Percentiles rank a stretch among this genome's conserved stretches.
Evolutionary conservation across 352 stramenopile genomes (phyloP).

Genomic region (Pythium scleroteichum): DNA sequence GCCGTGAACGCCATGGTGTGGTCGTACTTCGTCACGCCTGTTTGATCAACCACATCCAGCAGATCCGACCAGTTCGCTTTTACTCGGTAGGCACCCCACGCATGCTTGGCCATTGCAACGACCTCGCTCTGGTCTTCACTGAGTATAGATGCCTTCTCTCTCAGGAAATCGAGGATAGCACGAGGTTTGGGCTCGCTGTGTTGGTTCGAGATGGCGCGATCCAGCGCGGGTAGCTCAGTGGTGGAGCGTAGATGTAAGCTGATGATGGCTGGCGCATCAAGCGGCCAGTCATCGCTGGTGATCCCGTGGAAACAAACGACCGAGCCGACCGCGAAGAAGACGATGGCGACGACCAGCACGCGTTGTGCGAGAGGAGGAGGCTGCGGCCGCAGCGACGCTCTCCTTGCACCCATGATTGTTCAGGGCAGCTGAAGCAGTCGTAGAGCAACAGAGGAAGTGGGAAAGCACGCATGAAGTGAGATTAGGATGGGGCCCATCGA

Average conservation of each 20-base stretch:
- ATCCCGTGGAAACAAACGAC: conserved; percentile 16
- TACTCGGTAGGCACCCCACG: conserved; percentile 51
- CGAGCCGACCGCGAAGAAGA: conserved; percentile 16
- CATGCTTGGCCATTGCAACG: conserved; percentile 54
- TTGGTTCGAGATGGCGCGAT: conserved; percentile 11
- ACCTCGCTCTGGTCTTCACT: conserved; percentile 47
- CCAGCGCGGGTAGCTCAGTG: not conserved
- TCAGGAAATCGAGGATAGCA: conserved; percentile 23
- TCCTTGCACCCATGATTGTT: conserved; percentile 9
- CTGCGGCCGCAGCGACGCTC: conserved; percentile 14
- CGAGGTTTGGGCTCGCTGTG: not conserved
- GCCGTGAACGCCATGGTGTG: conserved; percentile 70
- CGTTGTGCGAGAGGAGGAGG: conserved; percentile 10
- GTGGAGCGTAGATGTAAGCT: conserved; percentile 4
- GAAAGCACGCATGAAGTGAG: not conserved
- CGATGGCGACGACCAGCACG: conserved; percentile 10
- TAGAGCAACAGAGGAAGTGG: not conserved
- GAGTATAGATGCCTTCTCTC: conserved; percentile 24
- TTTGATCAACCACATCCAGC: conserved; percentile 33
- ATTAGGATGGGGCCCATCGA: no score
- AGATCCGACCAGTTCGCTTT: conserved; percentile 42
- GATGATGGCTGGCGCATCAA: not conserved
- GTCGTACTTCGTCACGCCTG: conserved; percentile 30
- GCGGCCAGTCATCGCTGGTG: conserved; percentile 13
- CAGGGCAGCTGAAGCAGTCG: not conserved